phyloP scores from a whole-genome alignment of 2,329 filamentous ascomycete genomes.

The Stromatinia cepivora region DNA sequence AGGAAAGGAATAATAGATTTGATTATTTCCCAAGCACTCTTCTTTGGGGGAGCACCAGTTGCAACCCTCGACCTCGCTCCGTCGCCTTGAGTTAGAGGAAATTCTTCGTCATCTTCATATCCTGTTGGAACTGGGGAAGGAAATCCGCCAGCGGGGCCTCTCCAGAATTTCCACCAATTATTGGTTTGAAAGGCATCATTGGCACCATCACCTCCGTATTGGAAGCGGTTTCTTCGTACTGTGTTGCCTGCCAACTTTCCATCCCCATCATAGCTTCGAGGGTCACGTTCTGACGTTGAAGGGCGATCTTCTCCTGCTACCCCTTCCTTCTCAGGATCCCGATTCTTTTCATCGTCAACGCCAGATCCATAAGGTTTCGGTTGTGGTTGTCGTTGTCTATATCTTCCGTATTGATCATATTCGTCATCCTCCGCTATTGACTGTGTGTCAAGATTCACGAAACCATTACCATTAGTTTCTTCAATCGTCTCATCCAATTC shows the following conservation, averaged over 20 bases:
- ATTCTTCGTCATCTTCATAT: conserved; percentile 44
- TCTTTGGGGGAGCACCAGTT: conserved; percentile 43
- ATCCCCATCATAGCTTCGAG: conserved; percentile 1
- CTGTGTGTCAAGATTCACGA: conserved; percentile 34
- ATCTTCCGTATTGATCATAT: conserved; percentile 39
- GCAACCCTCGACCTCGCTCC: conserved; percentile 19
- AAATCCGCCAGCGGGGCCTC: conserved; percentile 60
- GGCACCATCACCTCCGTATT: conserved; percentile 31
- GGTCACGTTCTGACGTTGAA: conserved; percentile 16
- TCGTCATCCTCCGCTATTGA: conserved; percentile 32
- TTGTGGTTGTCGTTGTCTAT: conserved; percentile 24
- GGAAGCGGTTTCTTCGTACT: conserved; percentile 27
- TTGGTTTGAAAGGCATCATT: conserved; percentile 24
- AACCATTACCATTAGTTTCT: conserved; percentile 52
- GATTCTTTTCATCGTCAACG: conserved; percentile 29
- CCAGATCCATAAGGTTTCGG: conserved; percentile 31
- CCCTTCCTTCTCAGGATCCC: conserved; percentile 10
- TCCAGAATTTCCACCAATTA: conserved; percentile 66
- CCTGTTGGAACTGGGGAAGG: conserved; percentile 62
- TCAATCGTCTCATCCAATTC: conserved; percentile 55
- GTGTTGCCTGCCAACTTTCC: conserved; percentile 33
- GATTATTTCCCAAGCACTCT: conserved; percentile 53
- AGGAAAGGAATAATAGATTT: conserved; percentile 52
- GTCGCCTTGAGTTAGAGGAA: conserved; percentile 46
- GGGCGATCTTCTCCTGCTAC: conserved; percentile 24